Conservation (phyloP, 345 rosid genomes). For the Cochlearia excelsa region DNA sequence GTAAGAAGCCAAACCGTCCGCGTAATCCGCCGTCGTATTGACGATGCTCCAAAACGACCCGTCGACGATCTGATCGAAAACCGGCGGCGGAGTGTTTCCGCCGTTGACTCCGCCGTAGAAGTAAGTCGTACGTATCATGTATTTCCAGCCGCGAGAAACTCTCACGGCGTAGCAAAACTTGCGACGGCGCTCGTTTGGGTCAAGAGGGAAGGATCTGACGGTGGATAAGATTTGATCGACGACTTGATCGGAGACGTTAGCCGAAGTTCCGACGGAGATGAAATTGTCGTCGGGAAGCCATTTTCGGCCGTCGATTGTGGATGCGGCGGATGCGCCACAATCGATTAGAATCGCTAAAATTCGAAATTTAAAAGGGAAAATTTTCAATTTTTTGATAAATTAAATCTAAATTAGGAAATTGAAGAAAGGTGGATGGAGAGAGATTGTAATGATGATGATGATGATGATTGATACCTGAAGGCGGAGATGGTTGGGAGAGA, state of each 20-base stretch:
- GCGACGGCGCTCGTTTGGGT: constrained; percentile 30
- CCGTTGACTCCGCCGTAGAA: constrained; percentile 85
- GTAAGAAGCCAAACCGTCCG: constrained; percentile 47
- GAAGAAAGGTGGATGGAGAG: background rate
- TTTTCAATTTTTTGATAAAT: no score
- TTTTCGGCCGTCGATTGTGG: constrained; percentile 42
- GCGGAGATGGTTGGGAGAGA: constrained; percentile 41
- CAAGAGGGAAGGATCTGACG: constrained; percentile 75
- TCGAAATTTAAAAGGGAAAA: background rate
- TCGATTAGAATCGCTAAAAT: constrained; percentile 57
- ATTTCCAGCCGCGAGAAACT: constrained; percentile 55
- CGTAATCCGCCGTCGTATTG: constrained; percentile 69
- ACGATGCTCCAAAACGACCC: constrained; percentile 78
- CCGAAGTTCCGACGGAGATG: constrained; percentile 49
- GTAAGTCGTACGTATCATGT: constrained; percentile 69
- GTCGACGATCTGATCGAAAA: constrained; percentile 88
- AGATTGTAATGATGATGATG: background rate
- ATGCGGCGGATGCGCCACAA: constrained; percentile 55
- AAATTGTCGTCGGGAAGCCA: constrained; percentile 62
- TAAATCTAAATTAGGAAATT: background rate
- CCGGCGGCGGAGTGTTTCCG: constrained; percentile 51
- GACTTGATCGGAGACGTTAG: constrained; percentile 38
- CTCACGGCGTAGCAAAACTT: constrained; percentile 66
- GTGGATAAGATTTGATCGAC: constrained; percentile 45
- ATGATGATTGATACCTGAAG: constrained; percentile 33